Evolutionary conservation across 116 monocot genomes (phyloP).

Genomic region (Posidonia oceanica): DNA sequence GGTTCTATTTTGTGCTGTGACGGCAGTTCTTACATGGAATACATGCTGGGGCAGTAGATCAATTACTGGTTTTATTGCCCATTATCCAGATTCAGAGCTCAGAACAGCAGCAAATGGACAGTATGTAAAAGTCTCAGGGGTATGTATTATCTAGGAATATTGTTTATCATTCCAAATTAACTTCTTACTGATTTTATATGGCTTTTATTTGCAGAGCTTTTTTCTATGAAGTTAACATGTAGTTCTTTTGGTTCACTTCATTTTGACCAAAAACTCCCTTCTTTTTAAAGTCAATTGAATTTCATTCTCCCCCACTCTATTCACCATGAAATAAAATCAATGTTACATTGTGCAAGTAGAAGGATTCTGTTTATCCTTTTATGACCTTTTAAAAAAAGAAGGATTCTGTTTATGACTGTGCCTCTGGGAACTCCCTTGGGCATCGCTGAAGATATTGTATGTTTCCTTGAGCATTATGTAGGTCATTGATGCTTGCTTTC

Average conservation of each 20-base stretch:
- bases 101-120: slow-evolving; percentile 84
- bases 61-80: slow-evolving; percentile 44
- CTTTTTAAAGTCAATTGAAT: not conserved
- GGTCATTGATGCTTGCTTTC: too few species aligned
- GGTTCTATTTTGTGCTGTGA: slow-evolving; percentile 50
- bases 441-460: too few species aligned
- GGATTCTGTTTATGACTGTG: too few species aligned
- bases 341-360: slow-evolving; percentile 14
- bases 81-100: slow-evolving; percentile 75
- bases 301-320: not conserved
- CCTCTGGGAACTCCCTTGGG: too few species aligned
- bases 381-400: too few species aligned
- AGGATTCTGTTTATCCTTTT: too few species aligned
- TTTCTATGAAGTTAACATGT: too few species aligned
- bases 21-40: slow-evolving; percentile 64
- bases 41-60: slow-evolving; percentile 61
- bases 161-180: not conserved
- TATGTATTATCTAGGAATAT: slow-evolving; percentile 16
- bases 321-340: slow-evolving; percentile 13
- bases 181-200: not conserved
- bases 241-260: too few species aligned
- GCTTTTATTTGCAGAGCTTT: too few species aligned
- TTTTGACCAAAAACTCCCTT: too few species aligned
- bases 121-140: slow-evolving; percentile 89
- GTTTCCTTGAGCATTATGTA: too few species aligned